Percentiles rank a stretch among this genome's conserved stretches.
Conservation (phyloP, 441 rosid species). For the Cnidoscolus chayamansa region DNA sequence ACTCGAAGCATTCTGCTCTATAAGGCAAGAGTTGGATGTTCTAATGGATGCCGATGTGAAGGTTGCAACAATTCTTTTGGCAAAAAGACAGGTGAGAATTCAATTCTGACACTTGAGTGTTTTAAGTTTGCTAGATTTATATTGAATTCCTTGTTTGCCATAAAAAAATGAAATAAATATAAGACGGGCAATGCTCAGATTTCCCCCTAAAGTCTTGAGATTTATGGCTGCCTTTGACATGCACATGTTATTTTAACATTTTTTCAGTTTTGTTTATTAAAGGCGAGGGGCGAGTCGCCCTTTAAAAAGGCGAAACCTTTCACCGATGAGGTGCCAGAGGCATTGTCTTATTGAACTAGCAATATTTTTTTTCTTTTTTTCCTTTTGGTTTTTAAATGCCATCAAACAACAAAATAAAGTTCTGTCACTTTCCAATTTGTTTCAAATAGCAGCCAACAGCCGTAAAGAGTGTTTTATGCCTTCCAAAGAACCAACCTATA, state of each 20-base stretch:
- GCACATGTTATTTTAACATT: neutral
- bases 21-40: conserved; percentile 57
- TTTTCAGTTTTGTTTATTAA: neutral
- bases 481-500: too few relatives aligned
- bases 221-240: neutral
- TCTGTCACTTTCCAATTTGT: too few relatives aligned
- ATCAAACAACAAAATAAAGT: too few relatives aligned
- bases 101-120: neutral
- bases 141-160: too few relatives aligned
- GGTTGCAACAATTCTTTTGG: conserved; percentile 43
- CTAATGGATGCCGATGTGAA: conserved; percentile 45
- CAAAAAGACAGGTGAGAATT: conserved; percentile 38
- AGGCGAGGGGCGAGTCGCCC: neutral
- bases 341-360: too few relatives aligned
- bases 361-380: too few relatives aligned
- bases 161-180: neutral
- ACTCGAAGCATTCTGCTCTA: neutral
- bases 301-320: too few relatives aligned
- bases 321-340: too few relatives aligned
- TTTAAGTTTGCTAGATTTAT: neutral
- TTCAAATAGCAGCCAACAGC: too few relatives aligned
- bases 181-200: neutral
- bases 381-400: too few relatives aligned
- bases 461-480: too few relatives aligned
- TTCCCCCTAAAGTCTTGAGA: neutral